Percentiles rank a stretch among this genome's conserved stretches.
Evolutionary conservation across 2,329 filamentous ascomycete species (phyloP).

Genomic region (Ophiostoma ulmi): DNA sequence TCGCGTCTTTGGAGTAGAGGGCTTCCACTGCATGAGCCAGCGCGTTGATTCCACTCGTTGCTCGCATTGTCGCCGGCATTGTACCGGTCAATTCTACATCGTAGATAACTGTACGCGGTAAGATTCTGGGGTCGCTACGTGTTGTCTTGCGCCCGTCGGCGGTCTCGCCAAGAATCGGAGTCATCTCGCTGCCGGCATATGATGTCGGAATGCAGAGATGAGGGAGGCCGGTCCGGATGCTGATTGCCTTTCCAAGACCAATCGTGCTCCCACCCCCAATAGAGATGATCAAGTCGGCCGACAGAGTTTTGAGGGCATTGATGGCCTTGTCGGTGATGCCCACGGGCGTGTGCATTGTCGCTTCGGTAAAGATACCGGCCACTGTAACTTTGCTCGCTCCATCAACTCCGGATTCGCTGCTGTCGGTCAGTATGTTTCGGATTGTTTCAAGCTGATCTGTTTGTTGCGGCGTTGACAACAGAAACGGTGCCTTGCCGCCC

Average conservation of each 20-base stretch:
- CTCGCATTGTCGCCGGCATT: constrained; percentile 38
- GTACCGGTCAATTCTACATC: not conserved
- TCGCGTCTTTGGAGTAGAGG: constrained; percentile 56
- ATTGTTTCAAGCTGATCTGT: not conserved
- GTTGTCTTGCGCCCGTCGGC: constrained; percentile 54
- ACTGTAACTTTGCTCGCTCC: not conserved
- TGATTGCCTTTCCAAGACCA: not conserved
- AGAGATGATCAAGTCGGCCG: constrained; percentile 16
- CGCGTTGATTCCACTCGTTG: constrained; percentile 59
- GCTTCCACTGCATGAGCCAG: constrained; percentile 63
- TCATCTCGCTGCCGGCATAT: constrained; percentile 60
- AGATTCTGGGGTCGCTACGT: constrained; percentile 51
- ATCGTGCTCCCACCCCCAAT: not conserved
- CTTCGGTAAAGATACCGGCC: constrained; percentile 31
- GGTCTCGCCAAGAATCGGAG: constrained; percentile 59
- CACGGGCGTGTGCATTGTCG: constrained; percentile 59
- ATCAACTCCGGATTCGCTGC: not conserved
- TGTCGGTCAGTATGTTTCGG: not conserved
- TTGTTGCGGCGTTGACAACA: not conserved
- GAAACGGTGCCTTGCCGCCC: not conserved
- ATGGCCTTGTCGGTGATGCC: constrained; percentile 51
- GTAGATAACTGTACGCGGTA: constrained; percentile 53
- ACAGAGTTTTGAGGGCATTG: constrained; percentile 35
- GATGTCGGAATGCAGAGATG: constrained; percentile 48
- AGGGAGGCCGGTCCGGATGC: not conserved